Evolutionary conservation across 768 basidiomycete genomes (phyloP).

Genomic region (Lepiota venenata): DNA sequence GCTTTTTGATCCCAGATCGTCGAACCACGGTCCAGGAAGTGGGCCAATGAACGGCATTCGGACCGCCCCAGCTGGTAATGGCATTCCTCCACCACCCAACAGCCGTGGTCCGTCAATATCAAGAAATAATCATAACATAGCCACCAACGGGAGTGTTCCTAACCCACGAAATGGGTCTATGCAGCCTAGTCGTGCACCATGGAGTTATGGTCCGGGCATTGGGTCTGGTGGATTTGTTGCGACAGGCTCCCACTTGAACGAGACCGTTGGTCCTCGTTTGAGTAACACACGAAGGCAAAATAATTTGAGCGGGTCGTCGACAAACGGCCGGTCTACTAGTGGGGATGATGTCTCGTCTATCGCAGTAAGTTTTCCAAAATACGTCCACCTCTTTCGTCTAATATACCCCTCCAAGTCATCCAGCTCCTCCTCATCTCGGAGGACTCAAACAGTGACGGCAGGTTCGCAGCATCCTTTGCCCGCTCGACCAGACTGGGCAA

Average conservation of each 20-base stretch:
- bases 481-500: constrained; percentile 85
- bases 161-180: constrained; percentile 30
- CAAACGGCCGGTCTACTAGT: constrained; percentile 52
- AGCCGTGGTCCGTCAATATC: constrained; percentile 27
- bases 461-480: constrained; percentile 79
- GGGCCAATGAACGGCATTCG: constrained; percentile 17
- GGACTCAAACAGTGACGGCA: constrained; percentile 70
- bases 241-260: constrained; percentile 29
- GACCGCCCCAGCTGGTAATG: constrained; percentile 20
- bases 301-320: constrained; percentile 47
- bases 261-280: constrained; percentile 65
- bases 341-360: constrained; percentile 77
- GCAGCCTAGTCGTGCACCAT: constrained; percentile 43
- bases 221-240: constrained; percentile 42
- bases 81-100: constrained; percentile 21
- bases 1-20: background rate
- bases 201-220: constrained; percentile 70
- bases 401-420: constrained; percentile 47
- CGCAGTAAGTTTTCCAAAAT: constrained; percentile 50
- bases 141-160: constrained; percentile 26
- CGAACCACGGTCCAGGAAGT: constrained; percentile 20
- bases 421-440: constrained; percentile 76
- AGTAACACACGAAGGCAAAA: constrained; percentile 51
- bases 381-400: constrained; percentile 9
- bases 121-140: constrained; percentile 18